These are phyloP conservation scores for Tulasnella sp. DNA, from an alignment of 768 basidiomycete species.

Conservation along the genomic window DNA sequence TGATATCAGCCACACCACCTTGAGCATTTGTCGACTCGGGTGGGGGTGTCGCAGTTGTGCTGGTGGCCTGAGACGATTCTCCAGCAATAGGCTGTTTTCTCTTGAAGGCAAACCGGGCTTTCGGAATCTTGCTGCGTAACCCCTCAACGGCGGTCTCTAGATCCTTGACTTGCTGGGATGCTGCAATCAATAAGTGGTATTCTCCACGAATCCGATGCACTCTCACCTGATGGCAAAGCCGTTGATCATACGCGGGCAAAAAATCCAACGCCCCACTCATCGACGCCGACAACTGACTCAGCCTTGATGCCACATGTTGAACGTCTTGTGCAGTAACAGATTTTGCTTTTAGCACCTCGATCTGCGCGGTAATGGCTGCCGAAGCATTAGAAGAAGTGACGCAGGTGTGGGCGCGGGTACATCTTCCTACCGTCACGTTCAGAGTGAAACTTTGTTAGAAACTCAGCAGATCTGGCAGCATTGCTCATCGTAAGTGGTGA, in stretches of 20 bases:
- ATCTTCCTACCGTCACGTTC: background rate
- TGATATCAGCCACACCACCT: background rate
- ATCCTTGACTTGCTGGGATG: background rate
- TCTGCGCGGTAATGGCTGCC: background rate
- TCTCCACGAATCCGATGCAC: background rate
- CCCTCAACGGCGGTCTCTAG: background rate
- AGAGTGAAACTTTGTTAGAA: background rate
- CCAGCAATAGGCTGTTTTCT: background rate
- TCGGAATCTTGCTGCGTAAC: background rate
- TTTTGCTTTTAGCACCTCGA: background rate
- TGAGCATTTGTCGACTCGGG: background rate
- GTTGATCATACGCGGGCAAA: background rate
- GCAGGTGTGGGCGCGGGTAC: background rate
- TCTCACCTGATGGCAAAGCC: background rate
- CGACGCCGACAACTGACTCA: background rate
- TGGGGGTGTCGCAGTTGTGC: background rate
- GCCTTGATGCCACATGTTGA: background rate
- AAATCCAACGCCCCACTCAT: background rate
- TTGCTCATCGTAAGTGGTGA: background rate
- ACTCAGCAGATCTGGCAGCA: background rate
- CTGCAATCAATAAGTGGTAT: background rate
- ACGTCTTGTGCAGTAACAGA: background rate
- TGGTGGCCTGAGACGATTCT: background rate
- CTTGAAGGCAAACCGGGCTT: slow-evolving; percentile 6
- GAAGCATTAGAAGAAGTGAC: background rate